Conservation (phyloP, 2,329 filamentous ascomycete species). For the Acrodontium crateriforme region DNA sequence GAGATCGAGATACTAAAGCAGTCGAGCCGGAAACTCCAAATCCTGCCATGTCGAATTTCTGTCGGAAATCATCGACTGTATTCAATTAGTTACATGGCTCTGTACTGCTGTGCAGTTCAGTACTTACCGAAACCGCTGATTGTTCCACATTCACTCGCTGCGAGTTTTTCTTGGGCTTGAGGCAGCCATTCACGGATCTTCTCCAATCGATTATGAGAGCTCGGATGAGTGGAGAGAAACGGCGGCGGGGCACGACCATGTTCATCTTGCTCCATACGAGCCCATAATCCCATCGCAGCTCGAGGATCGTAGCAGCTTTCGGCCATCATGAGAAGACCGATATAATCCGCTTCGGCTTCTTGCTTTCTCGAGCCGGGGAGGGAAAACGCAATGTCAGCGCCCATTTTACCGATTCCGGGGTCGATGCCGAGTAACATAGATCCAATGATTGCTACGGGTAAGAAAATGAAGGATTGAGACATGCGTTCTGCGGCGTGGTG, state of each 20-base stretch:
- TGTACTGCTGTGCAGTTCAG: no score
- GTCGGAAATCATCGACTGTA: no score
- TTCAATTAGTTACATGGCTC: no score
- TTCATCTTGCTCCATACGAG: conserved; percentile 47
- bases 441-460: conserved; percentile 21
- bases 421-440: conserved; percentile 30
- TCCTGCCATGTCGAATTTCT: no score
- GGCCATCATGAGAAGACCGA: conserved; percentile 71
- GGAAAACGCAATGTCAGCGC: conserved; percentile 51
- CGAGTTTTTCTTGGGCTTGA: conserved; percentile 26
- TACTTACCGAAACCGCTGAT: conserved; percentile 9
- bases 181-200: conserved; percentile 49
- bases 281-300: conserved; percentile 49
- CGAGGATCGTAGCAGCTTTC: conserved; percentile 63
- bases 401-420: conserved; percentile 20
- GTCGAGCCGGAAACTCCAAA: no score
- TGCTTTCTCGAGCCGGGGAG: conserved; percentile 57
- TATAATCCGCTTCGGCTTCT: conserved; percentile 65
- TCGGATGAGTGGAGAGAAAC: conserved; percentile 65
- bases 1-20: no score
- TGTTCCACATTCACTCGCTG: conserved; percentile 14
- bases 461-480: conserved; percentile 30
- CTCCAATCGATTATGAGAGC: conserved; percentile 49
- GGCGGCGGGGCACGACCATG: conserved; percentile 45
- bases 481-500: conserved; percentile 53